phyloP scores from a whole-genome alignment of 805 yeast species.

The Ogataea wickerhamii region DNA sequence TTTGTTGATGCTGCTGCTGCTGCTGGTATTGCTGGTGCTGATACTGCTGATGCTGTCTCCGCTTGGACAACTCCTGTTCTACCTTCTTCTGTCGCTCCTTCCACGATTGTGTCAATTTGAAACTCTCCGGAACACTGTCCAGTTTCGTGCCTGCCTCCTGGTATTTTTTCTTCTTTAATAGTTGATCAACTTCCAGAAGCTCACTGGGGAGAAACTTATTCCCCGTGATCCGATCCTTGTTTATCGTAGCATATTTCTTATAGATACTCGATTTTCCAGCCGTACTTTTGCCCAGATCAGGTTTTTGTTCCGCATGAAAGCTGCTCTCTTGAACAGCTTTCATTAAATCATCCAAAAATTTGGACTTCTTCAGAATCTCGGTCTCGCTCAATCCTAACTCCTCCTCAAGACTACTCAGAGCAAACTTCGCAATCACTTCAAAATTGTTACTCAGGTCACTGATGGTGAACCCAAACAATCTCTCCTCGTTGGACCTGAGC shows the following conservation, averaged over 20 bases:
- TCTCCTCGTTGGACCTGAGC: slow-evolving; percentile 17
- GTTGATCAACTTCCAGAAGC: slow-evolving; percentile 14
- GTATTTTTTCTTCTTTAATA: slow-evolving; percentile 24
- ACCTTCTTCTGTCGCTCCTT: slow-evolving; percentile 28
- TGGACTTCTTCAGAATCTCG: slow-evolving; percentile 21
- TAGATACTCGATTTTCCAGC: slow-evolving; percentile 6
- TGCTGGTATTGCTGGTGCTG: slow-evolving; percentile 40
- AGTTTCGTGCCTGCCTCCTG: slow-evolving; percentile 39
- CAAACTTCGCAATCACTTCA: slow-evolving; percentile 24
- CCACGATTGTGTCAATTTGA: slow-evolving; percentile 39
- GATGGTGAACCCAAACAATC: slow-evolving; percentile 18
- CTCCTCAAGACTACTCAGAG: slow-evolving; percentile 8
- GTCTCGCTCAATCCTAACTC: slow-evolving; percentile 22
- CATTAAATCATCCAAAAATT: slow-evolving; percentile 21
- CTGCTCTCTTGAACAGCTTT: slow-evolving; percentile 22
- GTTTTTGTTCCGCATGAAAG: slow-evolving; percentile 12
- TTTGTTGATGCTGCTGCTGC: slow-evolving; percentile 45
- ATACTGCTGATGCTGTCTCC: slow-evolving; percentile 31
- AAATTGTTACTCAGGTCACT: slow-evolving; percentile 20
- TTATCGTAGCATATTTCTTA: slow-evolving; percentile 8
- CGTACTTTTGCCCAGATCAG: slow-evolving; percentile 2
- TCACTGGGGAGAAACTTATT: slow-evolving; percentile 14
- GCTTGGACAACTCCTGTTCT: slow-evolving; percentile 23
- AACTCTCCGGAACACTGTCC: slow-evolving; percentile 32
- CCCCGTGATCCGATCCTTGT: slow-evolving; percentile 1